Base-by-base conservation (phyloP, 2,329 filamentous ascomycete species). In the Cladophialophora yegresii region DNA sequence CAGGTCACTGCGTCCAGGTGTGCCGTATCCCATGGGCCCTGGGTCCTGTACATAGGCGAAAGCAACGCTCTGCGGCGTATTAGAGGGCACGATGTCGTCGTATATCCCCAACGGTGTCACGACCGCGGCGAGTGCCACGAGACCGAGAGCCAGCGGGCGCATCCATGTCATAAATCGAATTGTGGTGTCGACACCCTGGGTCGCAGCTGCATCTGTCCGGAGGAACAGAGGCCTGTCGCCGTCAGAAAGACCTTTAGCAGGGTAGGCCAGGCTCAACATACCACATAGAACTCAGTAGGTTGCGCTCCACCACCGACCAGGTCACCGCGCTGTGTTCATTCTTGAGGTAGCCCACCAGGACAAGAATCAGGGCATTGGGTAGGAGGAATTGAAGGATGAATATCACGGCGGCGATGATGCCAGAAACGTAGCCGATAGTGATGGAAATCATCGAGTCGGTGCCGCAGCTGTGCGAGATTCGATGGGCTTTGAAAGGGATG, bases 51-150 rank as follows among this genome's bases (percentile, higher is more conserved):
- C 62, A 59, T 82, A 81, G 22, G 71, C 30, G 62, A 83, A 82
- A 7, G 69, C 32, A 0, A 70, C 54, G 0, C 65, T 26, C 1
- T 68, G 61, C 9, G 68, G 64, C 1, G 71, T 62, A 0, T 59
- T 28, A 1, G 62, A 58, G 0, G 71, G 71, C 1, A 72, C 72
- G 36, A 81, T 67, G 4, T 72, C 69, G n/a, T 82, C 76, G 54
- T 78, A 78, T 0, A 83, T 71, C 1, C 81, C 81, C 4, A 83
- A 71, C 0, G 81, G 81, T 0, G 80, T 82, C 2, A 82, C 71
- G 4, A 82, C 73, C n/a, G 79, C 76, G 1, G 81, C 75, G 13
- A 82, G 63, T 0, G 77, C 73, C 3, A 78, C 71, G 9, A 81
- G 58, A 20, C 75, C 30, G 3, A 75, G 59, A 1, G 75, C 58